Percentiles rank a stretch among this genome's conserved stretches.
phyloP scores from a whole-genome alignment of 306 rosid genomes.

The Fragaria vesca region DNA sequence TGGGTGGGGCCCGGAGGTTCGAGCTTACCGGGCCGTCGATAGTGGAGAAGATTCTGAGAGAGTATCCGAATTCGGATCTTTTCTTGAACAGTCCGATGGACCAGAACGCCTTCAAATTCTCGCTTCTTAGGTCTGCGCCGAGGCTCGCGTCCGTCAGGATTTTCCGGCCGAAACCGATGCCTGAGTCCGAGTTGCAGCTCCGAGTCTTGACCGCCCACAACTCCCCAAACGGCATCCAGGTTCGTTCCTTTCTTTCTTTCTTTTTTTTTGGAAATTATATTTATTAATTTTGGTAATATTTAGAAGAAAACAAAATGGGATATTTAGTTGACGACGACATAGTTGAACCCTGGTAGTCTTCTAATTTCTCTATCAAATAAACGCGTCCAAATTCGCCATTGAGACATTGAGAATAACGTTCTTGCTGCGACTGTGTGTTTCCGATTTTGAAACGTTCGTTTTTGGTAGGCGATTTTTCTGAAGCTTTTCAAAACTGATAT shows the following conservation, averaged over 20 bases:
- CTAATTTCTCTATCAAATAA: not conserved
- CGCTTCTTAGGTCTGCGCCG: conserved; percentile 57
- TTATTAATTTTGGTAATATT: not conserved
- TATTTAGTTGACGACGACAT: not conserved
- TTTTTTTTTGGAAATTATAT: not conserved
- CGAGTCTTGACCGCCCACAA: conserved; percentile 65
- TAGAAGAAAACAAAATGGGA: not conserved
- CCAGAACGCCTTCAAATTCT: conserved; percentile 57
- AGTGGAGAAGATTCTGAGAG: conserved; percentile 44
- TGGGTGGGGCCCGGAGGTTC: conserved; percentile 93
- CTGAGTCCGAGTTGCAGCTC: conserved; percentile 55
- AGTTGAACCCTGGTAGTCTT: not conserved
- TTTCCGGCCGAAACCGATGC: conserved; percentile 53
- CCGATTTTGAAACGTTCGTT: not conserved
- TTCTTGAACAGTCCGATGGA: conserved; percentile 72
- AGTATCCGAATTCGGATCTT: conserved; percentile 85
- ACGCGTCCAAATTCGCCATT: not conserved
- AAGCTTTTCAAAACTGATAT: not conserved
- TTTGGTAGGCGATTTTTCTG: not conserved
- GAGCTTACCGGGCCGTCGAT: conserved; percentile 92
- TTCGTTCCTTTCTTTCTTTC: not conserved
- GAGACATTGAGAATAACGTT: not conserved
- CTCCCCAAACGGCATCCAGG: conserved; percentile 97
- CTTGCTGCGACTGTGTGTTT: not conserved
- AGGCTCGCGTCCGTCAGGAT: conserved; percentile 59